Percentiles rank a stretch among this genome's conserved stretches.
Conservation (phyloP, 1,139 yeast species). For the Yamadazyma diddensiae region DNA sequence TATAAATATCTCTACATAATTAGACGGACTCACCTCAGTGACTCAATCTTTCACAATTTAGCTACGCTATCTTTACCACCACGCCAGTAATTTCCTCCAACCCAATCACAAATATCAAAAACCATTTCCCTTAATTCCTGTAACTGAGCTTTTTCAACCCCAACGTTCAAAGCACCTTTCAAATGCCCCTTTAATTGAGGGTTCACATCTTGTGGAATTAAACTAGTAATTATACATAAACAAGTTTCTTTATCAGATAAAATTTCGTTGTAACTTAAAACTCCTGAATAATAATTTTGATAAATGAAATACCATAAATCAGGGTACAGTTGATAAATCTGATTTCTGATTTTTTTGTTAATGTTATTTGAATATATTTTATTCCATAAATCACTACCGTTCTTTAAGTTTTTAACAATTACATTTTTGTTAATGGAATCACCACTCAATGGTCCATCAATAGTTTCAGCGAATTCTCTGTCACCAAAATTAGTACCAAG, state of each 20-base stretch:
- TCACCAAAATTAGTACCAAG: constrained; percentile 33
- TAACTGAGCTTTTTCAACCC: constrained; percentile 66
- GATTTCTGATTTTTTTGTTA: constrained; percentile 61
- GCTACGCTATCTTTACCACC: constrained; percentile 64
- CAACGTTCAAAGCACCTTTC: constrained; percentile 78
- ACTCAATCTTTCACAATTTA: constrained; percentile 31
- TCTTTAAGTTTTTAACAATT: constrained; percentile 28
- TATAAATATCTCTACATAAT: too few relatives aligned
- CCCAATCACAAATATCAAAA: constrained; percentile 69
- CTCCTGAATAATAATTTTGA: constrained; percentile 73
- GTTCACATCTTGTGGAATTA: constrained; percentile 92
- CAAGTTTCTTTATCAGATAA: constrained; percentile 71
- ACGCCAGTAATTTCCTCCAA: constrained; percentile 53
- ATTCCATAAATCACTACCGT: constrained; percentile 74
- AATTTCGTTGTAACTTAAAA: constrained; percentile 65
- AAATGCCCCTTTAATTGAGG: constrained; percentile 91
- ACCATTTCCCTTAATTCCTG: constrained; percentile 59
- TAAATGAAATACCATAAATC: constrained; percentile 77
- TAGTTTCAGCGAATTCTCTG: constrained; percentile 28
- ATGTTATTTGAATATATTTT: constrained; percentile 70
- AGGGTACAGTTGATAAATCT: constrained; percentile 74
- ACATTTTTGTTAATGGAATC: constrained; percentile 29
- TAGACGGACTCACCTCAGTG: too few relatives aligned
- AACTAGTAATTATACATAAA: constrained; percentile 70
- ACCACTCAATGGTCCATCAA: constrained; percentile 42